Conservation (phyloP, 2,329 filamentous ascomycete species). For the Pseudogymnoascus sp. region DNA sequence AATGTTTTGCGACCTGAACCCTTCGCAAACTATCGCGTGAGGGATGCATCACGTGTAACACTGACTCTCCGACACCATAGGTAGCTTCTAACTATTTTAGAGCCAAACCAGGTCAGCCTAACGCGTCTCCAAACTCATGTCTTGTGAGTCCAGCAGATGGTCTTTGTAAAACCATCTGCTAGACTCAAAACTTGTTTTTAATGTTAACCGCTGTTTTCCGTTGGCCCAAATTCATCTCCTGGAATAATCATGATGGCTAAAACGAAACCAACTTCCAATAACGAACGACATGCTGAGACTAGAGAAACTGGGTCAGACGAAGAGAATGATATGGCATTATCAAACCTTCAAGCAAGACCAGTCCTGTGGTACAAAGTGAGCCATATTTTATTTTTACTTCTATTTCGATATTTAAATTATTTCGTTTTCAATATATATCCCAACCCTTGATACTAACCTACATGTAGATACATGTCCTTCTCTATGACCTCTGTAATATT, state of each 20-base stretch:
- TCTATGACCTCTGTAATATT: conserved; percentile 21
- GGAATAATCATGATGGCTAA: neutral
- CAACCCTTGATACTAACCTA: too few species aligned
- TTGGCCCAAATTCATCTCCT: neutral
- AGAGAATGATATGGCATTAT: neutral
- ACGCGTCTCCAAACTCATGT: neutral
- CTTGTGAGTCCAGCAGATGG: too few species aligned
- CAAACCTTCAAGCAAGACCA: neutral
- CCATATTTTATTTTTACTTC: too few species aligned
- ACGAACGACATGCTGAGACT: neutral
- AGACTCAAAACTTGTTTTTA: neutral
- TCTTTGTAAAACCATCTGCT: neutral
- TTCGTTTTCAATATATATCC: too few species aligned
- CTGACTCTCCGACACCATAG: neutral
- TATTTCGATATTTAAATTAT: too few species aligned
- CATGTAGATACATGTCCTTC: conserved; percentile 16
- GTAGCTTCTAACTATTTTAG: neutral
- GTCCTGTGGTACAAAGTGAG: neutral
- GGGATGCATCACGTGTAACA: too few species aligned
- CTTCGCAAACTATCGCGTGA: too few species aligned
- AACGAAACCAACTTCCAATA: neutral
- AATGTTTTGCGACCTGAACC: too few species aligned
- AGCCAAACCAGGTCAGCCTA: neutral
- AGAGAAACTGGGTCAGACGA: neutral
- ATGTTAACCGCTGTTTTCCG: neutral